Evolutionary conservation across 2,329 filamentous ascomycete species (phyloP).

Genomic region (Aurifilum marmelostoma): DNA sequence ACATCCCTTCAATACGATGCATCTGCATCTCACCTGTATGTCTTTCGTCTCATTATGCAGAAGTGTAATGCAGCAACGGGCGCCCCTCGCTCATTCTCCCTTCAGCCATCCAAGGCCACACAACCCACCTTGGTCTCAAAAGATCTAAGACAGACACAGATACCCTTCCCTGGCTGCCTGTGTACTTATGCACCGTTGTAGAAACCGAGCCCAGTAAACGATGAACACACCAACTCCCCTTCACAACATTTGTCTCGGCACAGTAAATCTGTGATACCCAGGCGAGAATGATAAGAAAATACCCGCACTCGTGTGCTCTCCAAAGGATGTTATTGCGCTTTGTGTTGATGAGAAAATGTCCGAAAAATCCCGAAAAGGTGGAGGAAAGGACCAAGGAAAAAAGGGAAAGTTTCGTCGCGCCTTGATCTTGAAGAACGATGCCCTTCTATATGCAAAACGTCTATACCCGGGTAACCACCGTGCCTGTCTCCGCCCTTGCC

Average conservation of each 20-base stretch:
- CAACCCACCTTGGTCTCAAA: neutral
- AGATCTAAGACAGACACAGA: neutral
- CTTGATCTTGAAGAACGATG: neutral
- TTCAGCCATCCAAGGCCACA: neutral
- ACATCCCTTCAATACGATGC: neutral
- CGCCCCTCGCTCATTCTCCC: neutral
- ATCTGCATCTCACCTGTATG: neutral
- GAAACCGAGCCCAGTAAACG: neutral
- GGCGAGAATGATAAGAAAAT: neutral
- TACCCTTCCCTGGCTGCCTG: neutral
- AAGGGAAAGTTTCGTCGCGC: neutral
- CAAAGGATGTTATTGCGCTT: neutral
- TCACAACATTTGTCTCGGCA: neutral
- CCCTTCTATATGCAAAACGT: conserved; percentile 19
- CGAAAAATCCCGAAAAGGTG: neutral
- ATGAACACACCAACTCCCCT: neutral
- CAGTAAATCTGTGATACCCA: neutral
- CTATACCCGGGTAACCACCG: conserved; percentile 1
- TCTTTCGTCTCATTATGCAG: neutral
- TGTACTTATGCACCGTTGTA: neutral
- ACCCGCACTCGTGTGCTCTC: conserved; percentile 4
- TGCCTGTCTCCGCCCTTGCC: neutral
- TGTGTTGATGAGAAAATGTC: neutral
- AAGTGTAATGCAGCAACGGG: neutral
- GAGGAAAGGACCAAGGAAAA: neutral